Conservation (phyloP, 805 yeast species). For the Lipomyces anomalus region DNA sequence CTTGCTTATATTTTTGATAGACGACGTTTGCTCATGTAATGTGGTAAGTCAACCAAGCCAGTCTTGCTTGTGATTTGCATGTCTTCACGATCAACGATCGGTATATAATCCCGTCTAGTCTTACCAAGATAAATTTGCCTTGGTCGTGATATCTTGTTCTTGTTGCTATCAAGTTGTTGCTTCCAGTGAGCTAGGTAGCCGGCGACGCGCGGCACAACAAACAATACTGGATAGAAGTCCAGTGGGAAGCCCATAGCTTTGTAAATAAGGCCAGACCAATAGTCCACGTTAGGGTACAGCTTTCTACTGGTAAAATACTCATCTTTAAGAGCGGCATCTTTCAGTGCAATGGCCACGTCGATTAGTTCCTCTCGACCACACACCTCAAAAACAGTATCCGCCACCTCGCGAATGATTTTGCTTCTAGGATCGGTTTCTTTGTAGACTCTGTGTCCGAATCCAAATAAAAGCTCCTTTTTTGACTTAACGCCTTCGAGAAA, state of each 20-base stretch:
- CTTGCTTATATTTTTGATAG: slow-evolving; percentile 1
- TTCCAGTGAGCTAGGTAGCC: slow-evolving; percentile 25
- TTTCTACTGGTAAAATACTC: slow-evolving; percentile 21
- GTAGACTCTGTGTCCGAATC: slow-evolving; percentile 23
- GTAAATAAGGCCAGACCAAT: slow-evolving; percentile 24
- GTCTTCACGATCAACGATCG: slow-evolving; percentile 15
- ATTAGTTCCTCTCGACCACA: slow-evolving; percentile 22
- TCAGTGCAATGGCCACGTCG: slow-evolving; percentile 21
- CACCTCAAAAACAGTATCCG: slow-evolving; percentile 22
- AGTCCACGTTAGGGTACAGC: slow-evolving; percentile 21
- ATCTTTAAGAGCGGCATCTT: slow-evolving; percentile 20
- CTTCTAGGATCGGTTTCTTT: slow-evolving; percentile 21
- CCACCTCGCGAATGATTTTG: slow-evolving; percentile 21
- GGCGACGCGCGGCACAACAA: slow-evolving; percentile 23
- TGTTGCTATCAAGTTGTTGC: slow-evolving; percentile 21
- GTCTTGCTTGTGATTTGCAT: slow-evolving; percentile 6
- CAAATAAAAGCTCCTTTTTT: slow-evolving; percentile 21
- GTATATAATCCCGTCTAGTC: slow-evolving; percentile 18
- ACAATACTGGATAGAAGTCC: slow-evolving; percentile 22
- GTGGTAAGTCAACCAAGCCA: slow-evolving; percentile 19
- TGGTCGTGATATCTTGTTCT: slow-evolving; percentile 22
- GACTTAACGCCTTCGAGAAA: slow-evolving; percentile 18
- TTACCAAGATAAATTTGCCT: slow-evolving; percentile 21
- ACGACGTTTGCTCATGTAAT: slow-evolving; percentile 20
- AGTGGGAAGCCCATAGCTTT: slow-evolving; percentile 25